A percentile compares a stretch with the other conserved stretches of the same genome.
Conservation (phyloP, 2,329 filamentous ascomycete genomes). For the Camptophora hylomeconis region DNA sequence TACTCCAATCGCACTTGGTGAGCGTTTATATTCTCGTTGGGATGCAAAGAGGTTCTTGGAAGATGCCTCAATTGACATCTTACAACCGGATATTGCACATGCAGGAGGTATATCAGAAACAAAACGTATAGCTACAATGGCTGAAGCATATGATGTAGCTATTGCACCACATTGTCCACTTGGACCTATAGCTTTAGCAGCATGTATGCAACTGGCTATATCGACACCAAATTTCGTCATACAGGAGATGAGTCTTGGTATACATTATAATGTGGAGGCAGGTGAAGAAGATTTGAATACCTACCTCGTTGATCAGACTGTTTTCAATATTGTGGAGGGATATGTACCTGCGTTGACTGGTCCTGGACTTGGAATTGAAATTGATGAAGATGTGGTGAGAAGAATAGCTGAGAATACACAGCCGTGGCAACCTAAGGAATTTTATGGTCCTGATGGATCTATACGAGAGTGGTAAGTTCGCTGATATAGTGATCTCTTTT, state of each 20-base stretch:
- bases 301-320: conserved; percentile 51
- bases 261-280: conserved; percentile 59
- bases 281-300: conserved; percentile 52
- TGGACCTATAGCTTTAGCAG: conserved; percentile 57
- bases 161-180: conserved; percentile 60
- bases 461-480: conserved; percentile 62
- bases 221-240: conserved; percentile 52
- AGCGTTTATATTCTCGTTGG: conserved; percentile 57
- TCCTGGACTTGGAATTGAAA: conserved; percentile 54
- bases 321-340: conserved; percentile 55
- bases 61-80: conserved; percentile 50
- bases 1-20: conserved; percentile 56
- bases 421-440: conserved; percentile 54
- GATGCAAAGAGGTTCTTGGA: conserved; percentile 58
- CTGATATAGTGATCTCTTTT: no score
- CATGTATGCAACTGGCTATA: conserved; percentile 51
- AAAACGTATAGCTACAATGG: conserved; percentile 52
- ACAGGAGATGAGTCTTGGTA: conserved; percentile 64
- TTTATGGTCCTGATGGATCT: conserved; percentile 53
- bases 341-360: conserved; percentile 47
- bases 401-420: conserved; percentile 43
- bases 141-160: conserved; percentile 57
- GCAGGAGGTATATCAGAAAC: conserved; percentile 59
- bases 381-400: conserved; percentile 56
- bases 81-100: conserved; percentile 59